Evolutionary conservation across 257 asterid genomes (phyloP).

Genomic region (Solanum paucissectum): DNA sequence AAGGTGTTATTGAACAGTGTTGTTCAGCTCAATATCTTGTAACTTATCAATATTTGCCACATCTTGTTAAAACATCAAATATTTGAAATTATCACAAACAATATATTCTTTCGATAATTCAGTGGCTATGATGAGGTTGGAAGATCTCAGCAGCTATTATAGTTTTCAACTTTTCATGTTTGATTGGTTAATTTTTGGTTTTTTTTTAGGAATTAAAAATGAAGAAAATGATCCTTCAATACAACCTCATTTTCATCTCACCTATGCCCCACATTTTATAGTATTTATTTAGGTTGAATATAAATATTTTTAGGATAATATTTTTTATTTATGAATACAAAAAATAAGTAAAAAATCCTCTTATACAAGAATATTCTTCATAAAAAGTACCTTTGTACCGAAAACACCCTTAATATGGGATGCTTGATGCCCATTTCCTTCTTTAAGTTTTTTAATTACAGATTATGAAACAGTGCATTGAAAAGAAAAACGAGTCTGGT

Average conservation of each 20-base stretch:
- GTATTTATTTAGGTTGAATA: too few species aligned
- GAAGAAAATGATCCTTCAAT: neutral
- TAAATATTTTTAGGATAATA: too few species aligned
- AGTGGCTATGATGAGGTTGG: neutral
- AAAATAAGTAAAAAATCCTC: too few species aligned
- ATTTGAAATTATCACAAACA: neutral
- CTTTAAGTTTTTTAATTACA: neutral
- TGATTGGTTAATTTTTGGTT: neutral
- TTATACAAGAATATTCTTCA: too few species aligned
- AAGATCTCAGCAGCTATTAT: neutral
- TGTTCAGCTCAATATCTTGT: neutral
- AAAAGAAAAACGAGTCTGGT: neutral
- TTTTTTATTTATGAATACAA: too few species aligned
- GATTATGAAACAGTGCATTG: neutral
- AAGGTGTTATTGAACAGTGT: neutral
- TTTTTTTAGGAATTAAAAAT: too few species aligned
- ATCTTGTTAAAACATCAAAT: neutral
- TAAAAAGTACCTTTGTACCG: too few species aligned
- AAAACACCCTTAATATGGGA: too few species aligned
- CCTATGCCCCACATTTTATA: too few species aligned
- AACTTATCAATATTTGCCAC: neutral
- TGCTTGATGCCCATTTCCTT: neutral
- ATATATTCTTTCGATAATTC: neutral
- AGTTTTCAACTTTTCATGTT: neutral
- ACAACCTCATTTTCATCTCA: rapidly evolving